Base-by-base conservation (phyloP, 164 flowering plant genomes). In the Stephania japonica region DNA sequence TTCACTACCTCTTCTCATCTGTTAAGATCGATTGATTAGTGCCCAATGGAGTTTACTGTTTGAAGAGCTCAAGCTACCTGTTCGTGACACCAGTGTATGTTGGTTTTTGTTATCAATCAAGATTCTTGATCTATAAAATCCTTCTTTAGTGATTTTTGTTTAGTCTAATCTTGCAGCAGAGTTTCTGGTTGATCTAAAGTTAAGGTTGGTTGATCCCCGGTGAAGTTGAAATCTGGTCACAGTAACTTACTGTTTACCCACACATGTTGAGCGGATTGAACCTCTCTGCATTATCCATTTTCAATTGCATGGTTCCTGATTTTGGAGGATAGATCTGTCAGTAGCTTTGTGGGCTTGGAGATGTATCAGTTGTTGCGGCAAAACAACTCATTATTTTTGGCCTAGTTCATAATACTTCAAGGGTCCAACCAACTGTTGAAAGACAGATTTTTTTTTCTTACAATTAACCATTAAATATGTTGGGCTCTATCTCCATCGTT, bases 1-100 rank as follows among this genome's bases (percentile, higher is more conserved):
- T 83, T 43, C 81, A 83, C 65, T 80, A 83, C 77, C 83, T 83
- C 53, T 83, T 83, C 75, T 80, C 83, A 14, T 80, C 85, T 1
- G 78, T 83, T 10, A 80, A 83, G 72, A 80, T 79, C 73, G 84
- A 82, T 59, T 82, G 84, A 82, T 59, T 82, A 75, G 73, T n/a
- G 6, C 5, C 16, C 19, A 56, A 21, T 56, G 5, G 16, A 56
- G 21, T 56, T 21, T 1, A 19, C 6, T 56, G 21, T 56, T 16
- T 56, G n/a, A 19, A 10, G 62, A 56, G 21, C 62, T 16, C 18
- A 16, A 14, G 21, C 62, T 16, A 56, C n/a, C n/a, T 56, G 62
- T 56, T 56, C n/a, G 19, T 16, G 16, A 14, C 62, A 56, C 62
- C 10, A n/a, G 38, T 21, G 43, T 63, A 1, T 63, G 66, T 23